phyloP scores from a whole-genome alignment of 1,139 yeast species.

The Suhomyces taliae region DNA sequence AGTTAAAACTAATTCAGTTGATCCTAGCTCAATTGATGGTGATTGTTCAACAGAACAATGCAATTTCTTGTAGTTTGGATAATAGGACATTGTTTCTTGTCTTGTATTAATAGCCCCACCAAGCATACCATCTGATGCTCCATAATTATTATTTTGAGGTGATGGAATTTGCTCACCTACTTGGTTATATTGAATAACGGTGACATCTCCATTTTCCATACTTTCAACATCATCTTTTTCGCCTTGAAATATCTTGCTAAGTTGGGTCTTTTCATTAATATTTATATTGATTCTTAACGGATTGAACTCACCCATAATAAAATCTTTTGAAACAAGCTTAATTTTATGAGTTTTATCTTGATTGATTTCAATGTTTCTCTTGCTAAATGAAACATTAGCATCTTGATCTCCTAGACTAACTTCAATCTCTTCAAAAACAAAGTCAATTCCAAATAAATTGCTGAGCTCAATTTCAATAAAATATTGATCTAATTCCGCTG shows the following conservation, averaged over 20 bases:
- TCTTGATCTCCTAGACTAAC: slow-evolving; percentile 18
- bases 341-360: slow-evolving; percentile 16
- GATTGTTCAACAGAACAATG: slow-evolving; percentile 24
- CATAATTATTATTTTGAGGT: background rate
- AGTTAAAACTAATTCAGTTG: slow-evolving; percentile 20
- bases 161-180: background rate
- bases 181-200: slow-evolving; percentile 13
- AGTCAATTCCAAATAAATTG: slow-evolving; percentile 29
- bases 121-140: background rate
- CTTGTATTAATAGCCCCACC: background rate
- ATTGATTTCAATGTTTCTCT: slow-evolving; percentile 12
- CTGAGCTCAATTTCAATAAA: slow-evolving; percentile 24
- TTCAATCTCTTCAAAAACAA: slow-evolving; percentile 22
- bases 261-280: slow-evolving; percentile 22
- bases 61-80: slow-evolving; percentile 22
- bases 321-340: slow-evolving; percentile 22
- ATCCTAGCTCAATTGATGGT: slow-evolving; percentile 18
- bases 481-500: slow-evolving; percentile 20
- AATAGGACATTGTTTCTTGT: slow-evolving; percentile 9
- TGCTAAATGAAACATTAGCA: slow-evolving; percentile 11
- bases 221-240: slow-evolving; percentile 1
- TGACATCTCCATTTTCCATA: slow-evolving; percentile 12
- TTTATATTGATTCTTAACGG: slow-evolving; percentile 22
- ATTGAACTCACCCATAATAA: slow-evolving; percentile 26
- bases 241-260: slow-evolving; percentile 9